Base-by-base conservation (phyloP, 768 basidiomycete species). In the Mycena maculata region DNA sequence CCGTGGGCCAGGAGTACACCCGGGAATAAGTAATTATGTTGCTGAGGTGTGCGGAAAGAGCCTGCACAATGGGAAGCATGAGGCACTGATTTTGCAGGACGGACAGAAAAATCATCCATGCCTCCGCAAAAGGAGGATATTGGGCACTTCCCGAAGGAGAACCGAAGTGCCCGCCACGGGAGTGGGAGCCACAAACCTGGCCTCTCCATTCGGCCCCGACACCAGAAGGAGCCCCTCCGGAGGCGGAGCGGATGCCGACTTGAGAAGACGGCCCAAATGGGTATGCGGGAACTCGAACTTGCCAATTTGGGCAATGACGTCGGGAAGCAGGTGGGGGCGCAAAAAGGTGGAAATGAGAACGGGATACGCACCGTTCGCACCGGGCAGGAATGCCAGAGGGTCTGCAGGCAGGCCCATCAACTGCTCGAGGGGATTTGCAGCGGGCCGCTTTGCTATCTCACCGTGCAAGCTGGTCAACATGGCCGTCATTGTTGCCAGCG, bases 231-330 rank as follows among this genome's bases (percentile, higher is more conserved):
- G 47, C 11, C 36, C 1, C 12, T 12, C 15, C 18, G 23, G 47
- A 3, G 58, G 47, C 25, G 33, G 6, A 31, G 16, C 55, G 5
- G 58, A 49, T 10, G 3, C 4, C 4, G 58, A 22, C 47, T 50
- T 49, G 4, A 60, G 58, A 50, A 60, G 57, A 4, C 27, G 53
- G 1, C 58, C 58, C 58, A 60, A 60, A 60, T 38, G n/a, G 38
- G 58, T 13, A 49, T 45, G 58, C 18, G 47, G 58, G 38, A 60
- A 60, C 47, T 60, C 27, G 33, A 60, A 60, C 16, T 50, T 30
- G 33, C 58, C 16, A 25, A 60, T 60, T 60, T 60, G 58, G 15
- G 30, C 36, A n/a, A 60, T 30, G 47, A 39, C 47, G 33, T 60
- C 47, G 38, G 48, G 25, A 48, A 15, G 25, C 58, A 60, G 58